phyloP scores from a whole-genome alignment of 129 eudicot species.

The Escallonia rubra region DNA sequence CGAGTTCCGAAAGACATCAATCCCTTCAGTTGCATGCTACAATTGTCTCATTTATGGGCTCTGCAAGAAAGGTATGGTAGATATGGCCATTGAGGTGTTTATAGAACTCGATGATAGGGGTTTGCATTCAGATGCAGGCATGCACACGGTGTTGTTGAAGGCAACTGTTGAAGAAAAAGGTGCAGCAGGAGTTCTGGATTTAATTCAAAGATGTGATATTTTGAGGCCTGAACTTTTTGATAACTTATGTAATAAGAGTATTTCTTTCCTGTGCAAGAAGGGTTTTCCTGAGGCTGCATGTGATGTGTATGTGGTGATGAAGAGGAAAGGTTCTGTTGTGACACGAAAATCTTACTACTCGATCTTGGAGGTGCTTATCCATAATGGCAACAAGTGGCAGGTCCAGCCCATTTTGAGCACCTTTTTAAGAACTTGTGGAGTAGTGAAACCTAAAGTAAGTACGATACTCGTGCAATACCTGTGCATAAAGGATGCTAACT shows the following conservation, averaged over 20 bases:
- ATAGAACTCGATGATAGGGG: constrained; percentile 50
- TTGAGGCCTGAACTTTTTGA: constrained; percentile 24
- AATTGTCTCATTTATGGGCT: constrained; percentile 50
- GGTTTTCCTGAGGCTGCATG: constrained; percentile 36
- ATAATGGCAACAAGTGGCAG: constrained; percentile 20
- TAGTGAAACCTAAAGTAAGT: constrained; percentile 34
- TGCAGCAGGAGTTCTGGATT: constrained; percentile 38
- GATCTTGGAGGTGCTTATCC: constrained; percentile 35
- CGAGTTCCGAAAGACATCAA: constrained; percentile 44
- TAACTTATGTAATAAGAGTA: constrained; percentile 42
- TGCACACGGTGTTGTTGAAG: constrained; percentile 30
- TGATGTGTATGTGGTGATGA: constrained; percentile 36
- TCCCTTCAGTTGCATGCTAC: constrained; percentile 49
- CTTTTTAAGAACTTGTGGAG: constrained; percentile 49
- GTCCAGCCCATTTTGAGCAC: constrained; percentile 31
- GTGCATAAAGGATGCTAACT: constrained; percentile 44
- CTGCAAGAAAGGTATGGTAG: constrained; percentile 50
- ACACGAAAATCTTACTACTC: constrained; percentile 26
- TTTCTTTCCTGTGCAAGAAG: constrained; percentile 47
- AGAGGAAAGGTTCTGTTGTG: constrained; percentile 33
- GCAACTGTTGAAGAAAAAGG: constrained; percentile 28
- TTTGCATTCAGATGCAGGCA: constrained; percentile 32
- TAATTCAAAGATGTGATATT: constrained; percentile 20
- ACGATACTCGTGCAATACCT: constrained; percentile 43
- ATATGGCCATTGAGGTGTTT: constrained; percentile 59